phyloP scores from a whole-genome alignment of 2,329 filamentous ascomycete species.

The Meredithiella fracta region DNA sequence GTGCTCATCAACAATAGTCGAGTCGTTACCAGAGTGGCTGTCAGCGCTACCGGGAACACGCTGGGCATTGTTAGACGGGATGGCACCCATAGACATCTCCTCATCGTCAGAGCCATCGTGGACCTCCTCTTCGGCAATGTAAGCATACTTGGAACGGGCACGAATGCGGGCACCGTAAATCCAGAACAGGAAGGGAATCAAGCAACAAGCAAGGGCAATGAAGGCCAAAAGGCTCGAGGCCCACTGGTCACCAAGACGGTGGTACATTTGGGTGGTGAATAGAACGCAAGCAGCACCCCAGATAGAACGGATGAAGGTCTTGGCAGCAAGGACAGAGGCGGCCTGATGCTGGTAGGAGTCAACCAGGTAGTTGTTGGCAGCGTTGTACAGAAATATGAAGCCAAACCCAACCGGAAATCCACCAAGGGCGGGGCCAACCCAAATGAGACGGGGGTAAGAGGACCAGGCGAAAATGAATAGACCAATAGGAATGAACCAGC shows the following conservation, averaged over 20 bases:
- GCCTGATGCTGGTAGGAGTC: constrained; percentile 54
- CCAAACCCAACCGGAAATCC: constrained; percentile 61
- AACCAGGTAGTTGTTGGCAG: constrained; percentile 57
- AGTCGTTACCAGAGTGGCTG: constrained; percentile 7
- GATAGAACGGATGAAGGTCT: constrained; percentile 63
- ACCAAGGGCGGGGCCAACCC: constrained; percentile 56
- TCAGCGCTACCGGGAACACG: constrained; percentile 4
- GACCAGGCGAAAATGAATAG: constrained; percentile 44
- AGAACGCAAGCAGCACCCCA: constrained; percentile 66
- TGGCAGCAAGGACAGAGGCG: constrained; percentile 64
- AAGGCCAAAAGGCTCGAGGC: constrained; percentile 57
- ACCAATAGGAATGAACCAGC: constrained; percentile 51
- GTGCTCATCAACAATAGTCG: constrained; percentile 11
- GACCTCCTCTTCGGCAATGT: constrained; percentile 37
- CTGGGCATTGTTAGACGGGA: neutral
- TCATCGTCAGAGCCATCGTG: constrained; percentile 7
- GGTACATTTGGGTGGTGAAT: constrained; percentile 71
- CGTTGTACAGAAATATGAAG: constrained; percentile 72
- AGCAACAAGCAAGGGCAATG: constrained; percentile 59
- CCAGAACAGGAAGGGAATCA: constrained; percentile 72
- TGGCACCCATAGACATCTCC: neutral
- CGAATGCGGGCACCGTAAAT: constrained; percentile 58
- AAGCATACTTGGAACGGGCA: constrained; percentile 54
- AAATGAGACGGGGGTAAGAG: constrained; percentile 47
- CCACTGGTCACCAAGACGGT: constrained; percentile 57